Conservation (phyloP, 164 flowering plant species). For the Magnolia kwangsiensis region DNA sequence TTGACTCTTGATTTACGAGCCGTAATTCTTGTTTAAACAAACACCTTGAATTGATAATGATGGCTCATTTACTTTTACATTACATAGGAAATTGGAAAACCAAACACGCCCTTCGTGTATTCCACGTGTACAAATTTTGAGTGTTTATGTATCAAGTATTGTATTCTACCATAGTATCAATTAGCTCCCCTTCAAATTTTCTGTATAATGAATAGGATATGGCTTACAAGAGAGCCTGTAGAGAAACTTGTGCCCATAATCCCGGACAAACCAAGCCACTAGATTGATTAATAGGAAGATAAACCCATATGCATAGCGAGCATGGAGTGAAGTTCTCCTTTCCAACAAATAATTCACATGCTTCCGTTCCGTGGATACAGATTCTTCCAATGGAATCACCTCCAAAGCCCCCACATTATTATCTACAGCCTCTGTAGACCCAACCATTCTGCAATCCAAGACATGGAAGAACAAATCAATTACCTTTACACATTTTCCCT, state of each 20-base stretch:
- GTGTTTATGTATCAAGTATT: no score
- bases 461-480: neutral
- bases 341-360: slow-evolving; percentile 22
- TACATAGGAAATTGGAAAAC: no score
- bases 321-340: slow-evolving; percentile 47
- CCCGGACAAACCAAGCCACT: slow-evolving; percentile 75
- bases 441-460: slow-evolving; percentile 6
- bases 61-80: no score
- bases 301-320: slow-evolving; percentile 65
- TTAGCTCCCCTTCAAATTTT: no score
- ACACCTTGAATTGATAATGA: no score
- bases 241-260: slow-evolving; percentile 55
- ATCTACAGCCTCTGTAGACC: slow-evolving; percentile 1
- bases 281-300: slow-evolving; percentile 63
- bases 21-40: no score
- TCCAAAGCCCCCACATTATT: neutral
- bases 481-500: neutral
- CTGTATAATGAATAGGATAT: neutral
- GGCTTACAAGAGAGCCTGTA: slow-evolving; percentile 55
- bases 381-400: slow-evolving; percentile 18
- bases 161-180: no score
- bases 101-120: no score
- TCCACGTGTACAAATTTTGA: no score
- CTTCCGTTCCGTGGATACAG: slow-evolving; percentile 15
- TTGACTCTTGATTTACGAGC: no score